These are phyloP conservation scores for Leccinum disarticulatum DNA, from an alignment of 768 basidiomycete genomes.

Conservation along the genomic window DNA sequence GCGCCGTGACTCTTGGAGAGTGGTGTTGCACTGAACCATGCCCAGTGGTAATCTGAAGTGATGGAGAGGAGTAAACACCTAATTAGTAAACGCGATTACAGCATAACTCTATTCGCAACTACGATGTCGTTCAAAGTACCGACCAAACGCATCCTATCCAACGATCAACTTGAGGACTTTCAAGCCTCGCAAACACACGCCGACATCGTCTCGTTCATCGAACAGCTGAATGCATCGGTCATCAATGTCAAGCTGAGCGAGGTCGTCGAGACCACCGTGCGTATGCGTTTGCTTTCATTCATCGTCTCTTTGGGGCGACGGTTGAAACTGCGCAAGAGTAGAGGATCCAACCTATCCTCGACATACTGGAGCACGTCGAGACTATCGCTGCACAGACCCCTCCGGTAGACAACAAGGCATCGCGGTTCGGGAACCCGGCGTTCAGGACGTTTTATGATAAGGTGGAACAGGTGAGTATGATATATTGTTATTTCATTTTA, in stretches of 20 bases:
- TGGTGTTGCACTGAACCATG: no score
- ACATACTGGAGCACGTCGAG: constrained; percentile 66
- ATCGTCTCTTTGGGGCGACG: not conserved
- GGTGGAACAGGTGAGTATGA: constrained; percentile 60
- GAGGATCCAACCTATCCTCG: constrained; percentile 63
- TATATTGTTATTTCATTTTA: not conserved
- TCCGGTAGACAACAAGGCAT: constrained; percentile 85
- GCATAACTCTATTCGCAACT: constrained; percentile 9
- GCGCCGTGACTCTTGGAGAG: no score
- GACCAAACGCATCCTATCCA: constrained; percentile 72
- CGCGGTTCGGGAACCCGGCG: constrained; percentile 96
- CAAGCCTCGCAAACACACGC: constrained; percentile 70
- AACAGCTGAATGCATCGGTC: constrained; percentile 71
- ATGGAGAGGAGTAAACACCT: no score
- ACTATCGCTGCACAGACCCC: constrained; percentile 68
- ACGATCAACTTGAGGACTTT: constrained; percentile 79
- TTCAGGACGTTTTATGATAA: constrained; percentile 91
- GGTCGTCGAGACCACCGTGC: constrained; percentile 59
- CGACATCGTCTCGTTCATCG: constrained; percentile 67
- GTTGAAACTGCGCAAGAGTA: constrained; percentile 32
- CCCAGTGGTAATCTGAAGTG: no score
- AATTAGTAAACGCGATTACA: not conserved
- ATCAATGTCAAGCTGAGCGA: constrained; percentile 76
- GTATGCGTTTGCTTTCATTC: constrained; percentile 25
- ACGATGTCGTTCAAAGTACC: constrained; percentile 49